Conservation (phyloP, 305 asterid species). For the Euphrasia arctica region DNA sequence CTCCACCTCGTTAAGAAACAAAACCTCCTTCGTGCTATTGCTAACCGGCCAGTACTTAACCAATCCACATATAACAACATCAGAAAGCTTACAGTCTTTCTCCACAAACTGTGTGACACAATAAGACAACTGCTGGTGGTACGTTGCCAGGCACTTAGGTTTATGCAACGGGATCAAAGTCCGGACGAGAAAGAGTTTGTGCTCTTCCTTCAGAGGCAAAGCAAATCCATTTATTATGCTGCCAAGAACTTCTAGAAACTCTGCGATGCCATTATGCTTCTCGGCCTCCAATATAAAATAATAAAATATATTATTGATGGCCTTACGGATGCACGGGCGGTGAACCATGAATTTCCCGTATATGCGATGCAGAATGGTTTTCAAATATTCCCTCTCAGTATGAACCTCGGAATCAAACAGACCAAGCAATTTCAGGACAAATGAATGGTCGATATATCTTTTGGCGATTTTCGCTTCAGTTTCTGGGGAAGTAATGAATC, state of each 20-base stretch:
- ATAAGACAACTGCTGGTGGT: slow-evolving; percentile 62
- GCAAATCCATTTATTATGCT: slow-evolving; percentile 71
- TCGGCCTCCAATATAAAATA: slow-evolving; percentile 56
- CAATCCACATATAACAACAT: slow-evolving; percentile 56
- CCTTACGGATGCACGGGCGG: slow-evolving; percentile 41
- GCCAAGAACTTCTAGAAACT: slow-evolving; percentile 63
- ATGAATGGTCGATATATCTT: slow-evolving; percentile 52
- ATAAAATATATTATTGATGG: slow-evolving; percentile 57
- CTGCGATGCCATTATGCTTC: slow-evolving; percentile 64
- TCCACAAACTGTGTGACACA: slow-evolving; percentile 61
- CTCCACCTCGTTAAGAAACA: slow-evolving; percentile 67
- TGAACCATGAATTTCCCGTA: no score
- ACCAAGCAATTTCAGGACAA: slow-evolving; percentile 60
- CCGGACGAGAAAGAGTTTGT: slow-evolving; percentile 56
- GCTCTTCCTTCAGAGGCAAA: slow-evolving; percentile 69
- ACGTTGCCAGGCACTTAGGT: slow-evolving; percentile 58
- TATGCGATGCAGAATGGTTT: slow-evolving; percentile 44
- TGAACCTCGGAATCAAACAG: slow-evolving; percentile 68
- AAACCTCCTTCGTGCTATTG: slow-evolving; percentile 61
- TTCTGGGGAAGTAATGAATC: slow-evolving; percentile 58
- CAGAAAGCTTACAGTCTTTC: slow-evolving; percentile 71
- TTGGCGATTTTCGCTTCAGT: slow-evolving; percentile 66
- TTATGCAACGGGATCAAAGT: slow-evolving; percentile 61
- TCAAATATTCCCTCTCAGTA: slow-evolving; percentile 61
- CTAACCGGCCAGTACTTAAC: slow-evolving; percentile 73